Evolutionary conservation across 306 rosid genomes (phyloP), one percentile per base, ranked within the genome.

Genomic region (Datisca glomerata): DNA sequence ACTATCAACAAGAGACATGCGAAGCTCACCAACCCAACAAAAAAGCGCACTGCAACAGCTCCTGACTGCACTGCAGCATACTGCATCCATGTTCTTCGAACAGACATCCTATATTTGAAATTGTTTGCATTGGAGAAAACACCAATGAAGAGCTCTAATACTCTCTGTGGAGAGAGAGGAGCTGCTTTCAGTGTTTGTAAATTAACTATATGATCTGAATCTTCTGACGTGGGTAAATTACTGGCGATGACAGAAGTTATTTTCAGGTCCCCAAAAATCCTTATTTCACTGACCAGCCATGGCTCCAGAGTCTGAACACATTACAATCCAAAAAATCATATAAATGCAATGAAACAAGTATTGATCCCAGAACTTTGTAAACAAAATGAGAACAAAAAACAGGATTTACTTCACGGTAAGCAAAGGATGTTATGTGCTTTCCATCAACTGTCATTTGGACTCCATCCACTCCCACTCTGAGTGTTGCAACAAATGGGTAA

Each of bases 31-130:
- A 91, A 70, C 62, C 98, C 98, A 65, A 91, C 98, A 60, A 91
- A 85, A 76, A 91, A 84, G 38, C 94, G 92, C 52, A 85, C 96
- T 8, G 92, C 93, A 27, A 75, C 73, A 22, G 29, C 36, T 53
- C 71, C 73, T 25, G 92, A 73, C 67, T 66, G 74, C 43, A 91
- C 85, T 39, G 69, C 80, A 55, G 77, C 57, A 53, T 84, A 91
- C 69, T 91, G 98, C 96, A 91, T 85, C 98, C 98, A 91, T n/a
- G 98, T 78, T 72, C 98, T 85, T 69, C 98, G 72, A 49, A 85
- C 94, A 47, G 98, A 84, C 98, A 91, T 91, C 56, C 98, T 60
- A 19, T 76, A 83, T 69, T 85, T 84, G 48, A 91, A 91, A 73
- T 91, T 91, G 84, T 91, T 85, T 13, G 98, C 98, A 0, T 91